Conservation (phyloP, 257 asterid genomes). For the Penstemon eatonii region DNA sequence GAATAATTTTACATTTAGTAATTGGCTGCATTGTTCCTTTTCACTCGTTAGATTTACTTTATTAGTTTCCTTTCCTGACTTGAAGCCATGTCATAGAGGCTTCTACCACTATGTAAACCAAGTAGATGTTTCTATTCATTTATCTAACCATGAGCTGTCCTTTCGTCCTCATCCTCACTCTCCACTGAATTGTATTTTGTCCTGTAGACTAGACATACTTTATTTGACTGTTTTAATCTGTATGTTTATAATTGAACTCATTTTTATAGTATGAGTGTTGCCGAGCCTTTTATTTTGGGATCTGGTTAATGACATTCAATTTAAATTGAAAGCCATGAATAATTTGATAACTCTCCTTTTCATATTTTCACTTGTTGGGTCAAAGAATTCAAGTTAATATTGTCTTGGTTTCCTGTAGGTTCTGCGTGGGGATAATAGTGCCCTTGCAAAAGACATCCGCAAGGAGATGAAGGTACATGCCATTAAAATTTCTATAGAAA, state of each 20-base stretch:
- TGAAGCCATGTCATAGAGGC: slow-evolving; percentile 14
- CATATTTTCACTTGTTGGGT: slow-evolving; percentile 8
- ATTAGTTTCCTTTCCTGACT: slow-evolving; percentile 1
- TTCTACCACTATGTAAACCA: background rate
- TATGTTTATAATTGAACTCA: slow-evolving; percentile 5
- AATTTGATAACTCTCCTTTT: slow-evolving; percentile 11
- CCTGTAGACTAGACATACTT: background rate
- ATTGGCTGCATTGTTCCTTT: slow-evolving; percentile 6
- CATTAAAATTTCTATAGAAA: slow-evolving; percentile 12
- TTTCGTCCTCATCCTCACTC: background rate
- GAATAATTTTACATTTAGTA: background rate
- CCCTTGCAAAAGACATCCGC: slow-evolving; percentile 96
- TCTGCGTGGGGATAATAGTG: slow-evolving; percentile 92
- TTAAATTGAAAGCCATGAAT: background rate
- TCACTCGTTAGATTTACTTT: background rate
- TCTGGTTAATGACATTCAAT: slow-evolving; percentile 10
- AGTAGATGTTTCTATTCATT: slow-evolving; percentile 11
- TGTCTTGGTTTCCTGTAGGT: slow-evolving; percentile 50
- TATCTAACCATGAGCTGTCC: background rate
- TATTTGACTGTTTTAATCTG: slow-evolving; percentile 6
- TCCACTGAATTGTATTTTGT: slow-evolving; percentile 6
- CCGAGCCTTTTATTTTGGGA: slow-evolving; percentile 17
- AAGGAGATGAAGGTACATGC: slow-evolving; percentile 86
- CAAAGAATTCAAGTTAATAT: slow-evolving; percentile 16
- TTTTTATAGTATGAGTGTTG: background rate